Evolutionary conservation across 2,329 filamentous ascomycete genomes (phyloP), one percentile per base, ranked within the genome.

Genomic region (Huntiella abstrusa): DNA sequence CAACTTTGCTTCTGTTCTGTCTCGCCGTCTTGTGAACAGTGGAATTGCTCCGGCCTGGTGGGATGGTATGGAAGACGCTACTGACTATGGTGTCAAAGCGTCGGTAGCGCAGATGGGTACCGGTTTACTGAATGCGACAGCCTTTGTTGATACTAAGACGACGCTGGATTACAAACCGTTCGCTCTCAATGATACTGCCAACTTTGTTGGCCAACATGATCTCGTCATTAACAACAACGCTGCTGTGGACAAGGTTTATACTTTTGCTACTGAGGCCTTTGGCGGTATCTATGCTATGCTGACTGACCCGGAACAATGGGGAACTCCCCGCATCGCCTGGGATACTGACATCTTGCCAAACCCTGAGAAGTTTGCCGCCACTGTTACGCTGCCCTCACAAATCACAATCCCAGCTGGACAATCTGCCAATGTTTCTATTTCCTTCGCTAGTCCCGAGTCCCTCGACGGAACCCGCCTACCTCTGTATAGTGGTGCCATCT

Each of bases 111-210:
- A 59, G 56, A 61, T 61, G 48, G 69, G 69, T 15, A 67, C 60
- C 7, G 69, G 69, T 2, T 56, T 70, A 5, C 58, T 70, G 15
- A 60, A 69, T 46, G 66, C 65, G 3, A 62, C 59, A 51, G 64
- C 67, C 43, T 59, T 68, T 3, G 55, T 69, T 7, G 57, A 62
- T 22, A 61, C 64, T 38, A 60, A 57, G 2, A 63, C 62, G 0
- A 47, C 57, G 28, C 53, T 68, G 19, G 58, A 57, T 16, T 65
- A 62, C 11, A 59, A 62, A 28, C 63, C 64, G 7, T 64, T 73
- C 41, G 60, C 64, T 8, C 62, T 73, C 46, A 68, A 66, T 43
- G 70, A 73, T 47, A 70, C 66, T 1, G 58, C 62, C 37, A 51
- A 65, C 45, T 67, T 71, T 49, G 52, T 52, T 10, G 49, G 56